Evolutionary conservation across 352 stramenopile genomes (phyloP), one percentile per base, ranked within the genome.

Genomic region (Phytophthora nicotianae): DNA sequence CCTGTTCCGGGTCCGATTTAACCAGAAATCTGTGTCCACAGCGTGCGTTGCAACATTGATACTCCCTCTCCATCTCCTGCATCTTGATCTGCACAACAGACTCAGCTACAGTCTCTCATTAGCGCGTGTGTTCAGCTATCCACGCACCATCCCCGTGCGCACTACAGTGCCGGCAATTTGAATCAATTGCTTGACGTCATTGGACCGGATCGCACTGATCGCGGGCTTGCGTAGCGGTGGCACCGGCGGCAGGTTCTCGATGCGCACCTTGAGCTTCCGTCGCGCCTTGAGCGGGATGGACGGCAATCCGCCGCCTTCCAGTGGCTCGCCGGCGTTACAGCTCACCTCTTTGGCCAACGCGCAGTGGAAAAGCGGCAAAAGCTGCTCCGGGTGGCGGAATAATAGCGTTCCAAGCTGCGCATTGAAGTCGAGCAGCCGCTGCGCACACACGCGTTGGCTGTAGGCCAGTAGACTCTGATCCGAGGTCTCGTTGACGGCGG

Each of bases 171-270:
- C 91, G 32, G 71, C 81, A 52, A 97, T 81, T 61, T 97, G 89
- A 20, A 97, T 87, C 27, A 97, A 68, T 29, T 75, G 72, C 68
- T 90, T 97, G 2, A 98, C 91, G 69, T 98, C 95, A 13, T 81
- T 86, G 5, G 91, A 90, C 7, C 91, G 75, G 33, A 98, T 90
- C n/a, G 79, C 68, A 43, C 87, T 96, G 24, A 98, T 86, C 20
- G 88, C 92, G 0, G 79, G 62, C 74, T 98, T 97, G 49, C 76
- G 89, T 47, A 91, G 80, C 23, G 92, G 83, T 0, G 63, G 50
- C 17, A 97, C 73, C 1, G 95, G 96, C 24, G 96, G 96, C 46
- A 98, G 66, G 61, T 96, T 88, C 45, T 95, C 79, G 2, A 99
- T 79, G 60, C 97, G 93, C 19, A 98, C 88, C 52, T 96, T 89